Conservation (phyloP, 1,284 basidiomycete genomes). For the Trametes pubescens region DNA sequence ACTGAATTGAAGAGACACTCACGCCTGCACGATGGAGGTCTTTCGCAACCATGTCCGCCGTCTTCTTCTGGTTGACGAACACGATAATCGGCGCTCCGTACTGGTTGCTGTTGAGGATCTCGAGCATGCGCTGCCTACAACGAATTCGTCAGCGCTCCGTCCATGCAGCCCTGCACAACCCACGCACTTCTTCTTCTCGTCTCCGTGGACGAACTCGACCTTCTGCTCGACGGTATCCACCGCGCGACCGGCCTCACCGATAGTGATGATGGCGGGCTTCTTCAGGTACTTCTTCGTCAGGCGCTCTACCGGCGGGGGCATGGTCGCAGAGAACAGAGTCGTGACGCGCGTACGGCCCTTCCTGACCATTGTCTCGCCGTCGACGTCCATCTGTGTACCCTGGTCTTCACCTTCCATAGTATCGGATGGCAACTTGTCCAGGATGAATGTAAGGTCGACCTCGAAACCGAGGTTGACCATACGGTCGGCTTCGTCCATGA, state of each 20-base stretch:
- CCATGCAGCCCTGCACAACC: not conserved
- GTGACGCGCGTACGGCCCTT: slow-evolving; percentile 87
- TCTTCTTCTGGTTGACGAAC: slow-evolving; percentile 99
- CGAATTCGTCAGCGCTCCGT: slow-evolving; percentile 21
- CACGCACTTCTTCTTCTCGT: slow-evolving; percentile 93
- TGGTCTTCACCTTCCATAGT: slow-evolving; percentile 86
- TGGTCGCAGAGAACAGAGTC: slow-evolving; percentile 96
- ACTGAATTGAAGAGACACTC: slow-evolving; percentile 40
- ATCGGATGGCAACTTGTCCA: slow-evolving; percentile 90
- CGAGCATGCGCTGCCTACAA: slow-evolving; percentile 79
- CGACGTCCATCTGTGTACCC: slow-evolving; percentile 70
- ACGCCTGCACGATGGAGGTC: slow-evolving; percentile 89
- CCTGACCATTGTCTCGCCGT: slow-evolving; percentile 67
- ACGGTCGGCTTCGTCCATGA: slow-evolving; percentile 99
- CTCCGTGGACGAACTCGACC: slow-evolving; percentile 92
- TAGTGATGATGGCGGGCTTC: slow-evolving; percentile 94
- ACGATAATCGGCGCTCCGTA: slow-evolving; percentile 95
- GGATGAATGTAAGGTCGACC: slow-evolving; percentile 91
- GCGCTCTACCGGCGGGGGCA: slow-evolving; percentile 96
- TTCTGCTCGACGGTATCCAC: slow-evolving; percentile 98
- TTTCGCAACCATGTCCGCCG: slow-evolving; percentile 95
- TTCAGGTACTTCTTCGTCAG: slow-evolving; percentile 94
- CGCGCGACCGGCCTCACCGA: slow-evolving; percentile 96
- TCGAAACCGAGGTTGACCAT: slow-evolving; percentile 99
- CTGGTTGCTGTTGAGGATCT: slow-evolving; percentile 87